Evolutionary conservation across 2,329 filamentous ascomycete genomes (phyloP).

Genomic region (Huntiella savannae): DNA sequence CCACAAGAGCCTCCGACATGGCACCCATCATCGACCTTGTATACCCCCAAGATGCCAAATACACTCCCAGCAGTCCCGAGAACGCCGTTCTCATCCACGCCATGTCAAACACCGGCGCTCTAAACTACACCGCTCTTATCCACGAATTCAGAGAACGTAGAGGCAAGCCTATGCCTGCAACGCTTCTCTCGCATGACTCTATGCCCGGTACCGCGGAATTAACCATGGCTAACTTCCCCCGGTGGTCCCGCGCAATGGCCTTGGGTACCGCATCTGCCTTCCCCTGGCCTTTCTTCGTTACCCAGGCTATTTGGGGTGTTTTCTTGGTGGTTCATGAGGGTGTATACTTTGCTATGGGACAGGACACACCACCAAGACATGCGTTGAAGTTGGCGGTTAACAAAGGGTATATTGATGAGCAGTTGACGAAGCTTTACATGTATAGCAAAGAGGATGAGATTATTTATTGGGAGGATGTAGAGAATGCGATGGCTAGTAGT

Average conservation of each 20-base stretch:
- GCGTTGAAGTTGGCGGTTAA: conserved; percentile 17
- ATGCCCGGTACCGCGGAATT: conserved; percentile 30
- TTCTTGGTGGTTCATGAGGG: conserved; percentile 22
- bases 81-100: conserved; percentile 28
- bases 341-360: conserved; percentile 20
- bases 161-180: conserved; percentile 25
- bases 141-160: conserved; percentile 25
- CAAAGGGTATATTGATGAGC: conserved; percentile 18
- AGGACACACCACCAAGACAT: conserved; percentile 22
- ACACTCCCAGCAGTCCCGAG: conserved; percentile 13
- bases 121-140: conserved; percentile 30
- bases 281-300: conserved; percentile 30
- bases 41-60: conserved; percentile 14
- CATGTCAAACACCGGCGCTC: conserved; percentile 40
- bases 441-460: conserved; percentile 40
- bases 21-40: conserved; percentile 24
- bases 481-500: conserved; percentile 31
- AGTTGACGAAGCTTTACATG: conserved; percentile 31
- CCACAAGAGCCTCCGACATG: conserved; percentile 26
- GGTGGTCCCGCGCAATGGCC: conserved; percentile 35
- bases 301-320: conserved; percentile 26
- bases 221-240: conserved; percentile 23
- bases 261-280: conserved; percentile 27
- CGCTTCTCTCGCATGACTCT: conserved; percentile 31
- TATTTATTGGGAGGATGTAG: conserved; percentile 35